Conservation (phyloP, 1,284 basidiomycete genomes). For the Thecaphora frezii region DNA sequence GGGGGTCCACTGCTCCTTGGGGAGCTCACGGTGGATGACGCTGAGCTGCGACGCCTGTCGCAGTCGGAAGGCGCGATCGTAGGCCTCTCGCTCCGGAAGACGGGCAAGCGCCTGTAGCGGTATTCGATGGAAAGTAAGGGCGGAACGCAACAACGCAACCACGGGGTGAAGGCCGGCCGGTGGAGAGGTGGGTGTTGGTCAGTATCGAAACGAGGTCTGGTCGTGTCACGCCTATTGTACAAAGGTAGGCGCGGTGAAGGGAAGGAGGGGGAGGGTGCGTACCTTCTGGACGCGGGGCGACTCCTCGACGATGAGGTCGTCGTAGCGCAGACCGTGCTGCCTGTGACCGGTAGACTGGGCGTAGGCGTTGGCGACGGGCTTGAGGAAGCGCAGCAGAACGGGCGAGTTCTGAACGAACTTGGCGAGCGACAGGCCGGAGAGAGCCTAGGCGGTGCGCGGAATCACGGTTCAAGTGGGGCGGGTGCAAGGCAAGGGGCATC, state of each 20-base stretch:
- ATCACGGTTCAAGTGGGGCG: neutral
- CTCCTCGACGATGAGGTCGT: conserved; percentile 92
- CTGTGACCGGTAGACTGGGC: conserved; percentile 81
- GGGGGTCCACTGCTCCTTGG: conserved; percentile 82
- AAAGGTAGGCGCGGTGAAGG: neutral
- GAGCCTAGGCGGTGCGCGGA: conserved; percentile 7
- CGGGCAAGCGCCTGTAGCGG: conserved; percentile 67
- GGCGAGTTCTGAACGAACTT: conserved; percentile 73
- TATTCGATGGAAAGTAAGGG: too few relatives aligned
- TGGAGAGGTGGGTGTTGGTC: too few relatives aligned
- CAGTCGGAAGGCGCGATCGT: conserved; percentile 89
- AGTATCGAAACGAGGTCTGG: too few relatives aligned
- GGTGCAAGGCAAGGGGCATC: too few relatives aligned
- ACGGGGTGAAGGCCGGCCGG: too few relatives aligned
- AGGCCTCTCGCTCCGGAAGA: conserved; percentile 75
- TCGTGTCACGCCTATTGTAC: neutral
- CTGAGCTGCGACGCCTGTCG: conserved; percentile 80
- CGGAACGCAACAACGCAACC: neutral
- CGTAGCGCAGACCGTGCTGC: conserved; percentile 86
- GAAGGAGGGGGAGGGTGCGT: conserved; percentile 31
- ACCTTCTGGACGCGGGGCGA: conserved; percentile 82
- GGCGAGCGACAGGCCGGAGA: conserved; percentile 68
- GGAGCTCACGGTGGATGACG: conserved; percentile 77
- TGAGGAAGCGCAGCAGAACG: conserved; percentile 69
- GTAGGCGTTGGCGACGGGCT: conserved; percentile 83